Base-by-base conservation (phyloP, 169 alveolate genomes). In the Plasmodium vivax region DNA sequence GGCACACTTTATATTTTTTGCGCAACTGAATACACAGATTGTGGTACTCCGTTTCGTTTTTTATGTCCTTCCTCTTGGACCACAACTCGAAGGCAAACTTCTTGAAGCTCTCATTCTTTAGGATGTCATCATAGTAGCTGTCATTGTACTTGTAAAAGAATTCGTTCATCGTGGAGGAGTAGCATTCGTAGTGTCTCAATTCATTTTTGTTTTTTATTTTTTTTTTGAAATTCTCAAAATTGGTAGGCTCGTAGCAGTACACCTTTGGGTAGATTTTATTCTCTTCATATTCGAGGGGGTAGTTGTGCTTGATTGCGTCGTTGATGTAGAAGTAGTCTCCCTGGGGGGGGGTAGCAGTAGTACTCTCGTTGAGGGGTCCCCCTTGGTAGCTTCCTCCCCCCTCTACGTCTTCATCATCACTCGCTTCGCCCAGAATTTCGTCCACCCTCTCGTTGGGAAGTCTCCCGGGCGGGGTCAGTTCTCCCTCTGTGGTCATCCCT, bases 1-100 rank as follows among this genome's bases (percentile, higher is more conserved):
- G 98, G 8, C 96, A 82, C 2, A 96, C 91, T 71, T 93, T 94
- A 85, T 77, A 95, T 79, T 95, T 90, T 51, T 96, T 93, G 32
- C 98, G 82, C 51, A 96, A 23, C 62, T 92, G 84, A 14, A 82
- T 83, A 19, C 95, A 92, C 9, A 92, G 34, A 27, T 92, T 91
- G 19, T 92, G 36, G 77, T 92, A 92, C 58, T 92, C 91, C 27
- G 79, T 47, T 72, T 92, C 95, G 5, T 47, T 92, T 27, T 83
- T 73, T 23, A 92, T 82, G 8, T 68, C 56, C 19, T 80, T 72
- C 75, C 95, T 81, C n/a, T 92, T 92, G 41, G 62, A 41, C 95
- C 95, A 92, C 23, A 92, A 71, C 83, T 92, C 95, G 56, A 73
- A 83, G 0, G 92, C 95, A 92, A 92, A 92, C 19, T 81, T 82